Conservation (phyloP, 2,329 filamentous ascomycete genomes). For the Alternaria brassicae region DNA sequence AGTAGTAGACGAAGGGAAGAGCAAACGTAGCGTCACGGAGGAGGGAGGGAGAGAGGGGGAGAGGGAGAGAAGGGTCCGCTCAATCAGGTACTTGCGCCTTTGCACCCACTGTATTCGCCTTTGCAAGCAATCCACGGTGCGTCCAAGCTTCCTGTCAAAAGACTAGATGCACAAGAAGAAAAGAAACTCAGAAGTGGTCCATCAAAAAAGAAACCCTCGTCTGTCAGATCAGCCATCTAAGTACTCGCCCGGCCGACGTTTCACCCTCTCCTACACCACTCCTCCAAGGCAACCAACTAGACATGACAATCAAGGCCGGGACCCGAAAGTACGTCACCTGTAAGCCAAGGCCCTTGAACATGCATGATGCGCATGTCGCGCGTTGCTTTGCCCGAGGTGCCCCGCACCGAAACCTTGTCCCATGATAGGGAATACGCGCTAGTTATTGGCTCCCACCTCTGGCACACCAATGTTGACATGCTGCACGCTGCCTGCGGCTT, state of each 20-base stretch:
- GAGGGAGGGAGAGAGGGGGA: background rate
- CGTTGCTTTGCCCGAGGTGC: background rate
- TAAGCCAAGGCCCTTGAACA: conserved; percentile 1
- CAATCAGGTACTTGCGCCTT: conserved; percentile 1
- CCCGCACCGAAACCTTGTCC: conserved; percentile 17
- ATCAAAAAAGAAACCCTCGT: background rate
- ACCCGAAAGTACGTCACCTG: conserved; percentile 10
- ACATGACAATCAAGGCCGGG: background rate
- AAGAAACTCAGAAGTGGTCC: background rate
- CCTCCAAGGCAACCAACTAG: background rate
- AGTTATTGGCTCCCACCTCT: conserved; percentile 12
- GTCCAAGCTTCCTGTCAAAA: conserved; percentile 3
- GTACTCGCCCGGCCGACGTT: background rate
- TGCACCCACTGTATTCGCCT: background rate
- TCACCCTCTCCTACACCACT: conserved; percentile 1
- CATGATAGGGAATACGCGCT: conserved; percentile 1
- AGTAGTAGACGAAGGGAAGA: background rate
- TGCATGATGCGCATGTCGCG: conserved; percentile 6
- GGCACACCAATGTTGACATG: background rate
- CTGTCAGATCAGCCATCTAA: background rate
- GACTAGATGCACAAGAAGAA: background rate
- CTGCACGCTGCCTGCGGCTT: background rate
- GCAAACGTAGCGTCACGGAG: background rate
- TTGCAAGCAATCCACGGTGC: background rate
- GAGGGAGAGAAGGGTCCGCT: background rate